Evolutionary conservation across 176 grass and related monocot genomes (phyloP).

Genomic region (Aegilops bicornis): DNA sequence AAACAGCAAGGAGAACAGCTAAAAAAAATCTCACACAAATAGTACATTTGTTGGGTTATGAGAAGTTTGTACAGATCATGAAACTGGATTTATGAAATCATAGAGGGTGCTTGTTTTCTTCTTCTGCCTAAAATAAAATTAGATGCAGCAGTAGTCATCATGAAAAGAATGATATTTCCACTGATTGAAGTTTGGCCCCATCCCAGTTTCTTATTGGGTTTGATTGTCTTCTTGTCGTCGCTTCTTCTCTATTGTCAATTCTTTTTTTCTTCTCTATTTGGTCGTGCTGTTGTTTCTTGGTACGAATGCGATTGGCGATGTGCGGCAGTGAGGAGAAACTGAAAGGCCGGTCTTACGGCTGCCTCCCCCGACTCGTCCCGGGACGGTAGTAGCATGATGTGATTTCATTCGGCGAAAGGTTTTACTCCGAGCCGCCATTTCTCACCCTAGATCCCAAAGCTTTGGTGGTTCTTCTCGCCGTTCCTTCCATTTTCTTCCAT

Average conservation of each 20-base stretch:
- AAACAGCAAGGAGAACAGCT: background rate
- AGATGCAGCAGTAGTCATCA: no score
- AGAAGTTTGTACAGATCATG: background rate
- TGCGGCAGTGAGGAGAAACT: slow-evolving; percentile 11
- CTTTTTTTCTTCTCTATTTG: background rate
- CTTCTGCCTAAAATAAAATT: no score
- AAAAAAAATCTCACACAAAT: no score
- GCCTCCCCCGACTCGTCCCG: background rate
- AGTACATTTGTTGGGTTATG: no score
- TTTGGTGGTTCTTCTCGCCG: background rate
- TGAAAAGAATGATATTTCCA: no score
- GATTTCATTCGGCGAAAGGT: slow-evolving; percentile 19
- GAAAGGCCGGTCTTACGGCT: slow-evolving; percentile 33
- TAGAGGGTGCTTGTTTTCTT: background rate
- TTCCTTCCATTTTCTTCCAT: no score
- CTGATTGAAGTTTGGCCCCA: background rate
- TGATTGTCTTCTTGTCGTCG: background rate
- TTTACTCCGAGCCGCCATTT: slow-evolving; percentile 6
- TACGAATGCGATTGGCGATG: background rate
- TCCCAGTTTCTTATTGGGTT: background rate
- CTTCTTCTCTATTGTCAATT: background rate
- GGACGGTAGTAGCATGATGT: slow-evolving; percentile 17
- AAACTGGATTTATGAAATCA: background rate
- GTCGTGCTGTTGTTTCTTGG: background rate
- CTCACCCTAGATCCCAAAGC: background rate